A percentile compares a stretch with the other conserved stretches of the same genome.
These are phyloP conservation scores for Leccinum imitatum DNA, from an alignment of 768 basidiomycete genomes.

Conservation along the genomic window DNA sequence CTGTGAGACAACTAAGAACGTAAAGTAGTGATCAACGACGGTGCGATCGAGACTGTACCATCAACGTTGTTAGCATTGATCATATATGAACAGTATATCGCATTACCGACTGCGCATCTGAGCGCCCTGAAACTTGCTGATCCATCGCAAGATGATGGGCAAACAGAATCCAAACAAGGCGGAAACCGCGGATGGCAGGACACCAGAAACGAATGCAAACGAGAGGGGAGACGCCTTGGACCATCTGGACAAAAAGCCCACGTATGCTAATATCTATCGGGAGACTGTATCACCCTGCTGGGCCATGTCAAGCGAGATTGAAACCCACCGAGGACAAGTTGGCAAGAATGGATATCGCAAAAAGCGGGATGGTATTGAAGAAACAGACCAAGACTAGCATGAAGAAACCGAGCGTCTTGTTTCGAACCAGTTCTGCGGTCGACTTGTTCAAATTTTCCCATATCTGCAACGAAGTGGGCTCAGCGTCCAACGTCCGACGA, in stretches of 20 bases:
- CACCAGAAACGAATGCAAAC: slow-evolving; percentile 89
- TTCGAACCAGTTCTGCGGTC: slow-evolving; percentile 61
- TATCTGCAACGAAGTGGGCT: slow-evolving; percentile 47
- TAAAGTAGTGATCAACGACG: slow-evolving; percentile 89
- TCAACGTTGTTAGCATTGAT: slow-evolving; percentile 1
- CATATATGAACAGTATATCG: too few species aligned
- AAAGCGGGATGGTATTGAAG: slow-evolving; percentile 91
- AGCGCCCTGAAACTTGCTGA: slow-evolving; percentile 68
- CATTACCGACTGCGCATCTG: slow-evolving; percentile 32
- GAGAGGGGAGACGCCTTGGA: slow-evolving; percentile 54
- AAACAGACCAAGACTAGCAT: slow-evolving; percentile 81
- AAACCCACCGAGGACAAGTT: slow-evolving; percentile 76
- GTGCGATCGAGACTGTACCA: slow-evolving; percentile 81
- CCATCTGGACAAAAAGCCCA: slow-evolving; percentile 79
- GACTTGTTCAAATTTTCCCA: slow-evolving; percentile 89
- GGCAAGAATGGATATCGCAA: slow-evolving; percentile 87
- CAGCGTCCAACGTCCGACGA: neutral
- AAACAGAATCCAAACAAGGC: slow-evolving; percentile 88
- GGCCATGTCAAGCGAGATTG: neutral
- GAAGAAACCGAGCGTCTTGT: slow-evolving; percentile 73
- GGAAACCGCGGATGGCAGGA: slow-evolving; percentile 86
- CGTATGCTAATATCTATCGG: slow-evolving; percentile 47
- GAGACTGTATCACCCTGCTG: slow-evolving; percentile 4
- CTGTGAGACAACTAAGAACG: slow-evolving; percentile 93
- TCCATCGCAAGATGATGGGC: slow-evolving; percentile 87